phyloP scores from a whole-genome alignment of 345 rosid species.

The Melaleuca quinquenervia region DNA sequence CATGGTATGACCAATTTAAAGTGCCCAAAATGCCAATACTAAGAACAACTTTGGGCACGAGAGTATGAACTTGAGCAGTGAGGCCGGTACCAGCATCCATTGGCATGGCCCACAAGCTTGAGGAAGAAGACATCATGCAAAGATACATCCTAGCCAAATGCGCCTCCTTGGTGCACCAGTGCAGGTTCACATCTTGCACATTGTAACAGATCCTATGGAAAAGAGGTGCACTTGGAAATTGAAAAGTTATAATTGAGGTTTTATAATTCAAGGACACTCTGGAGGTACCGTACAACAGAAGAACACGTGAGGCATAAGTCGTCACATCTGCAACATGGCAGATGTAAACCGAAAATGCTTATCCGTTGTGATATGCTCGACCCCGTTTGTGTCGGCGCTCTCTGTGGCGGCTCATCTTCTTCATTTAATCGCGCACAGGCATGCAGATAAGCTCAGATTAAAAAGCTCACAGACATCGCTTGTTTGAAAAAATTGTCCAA shows the following conservation, averaged over 20 bases:
- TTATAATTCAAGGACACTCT: background rate
- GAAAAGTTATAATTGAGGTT: too few relatives aligned
- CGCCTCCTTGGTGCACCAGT: slow-evolving; percentile 73
- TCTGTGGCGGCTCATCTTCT: background rate
- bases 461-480: too few relatives aligned
- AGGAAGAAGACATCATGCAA: slow-evolving; percentile 62
- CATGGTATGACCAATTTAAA: too few relatives aligned
- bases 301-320: background rate
- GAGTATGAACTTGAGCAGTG: slow-evolving; percentile 63
- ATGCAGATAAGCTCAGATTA: too few relatives aligned
- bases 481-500: too few relatives aligned
- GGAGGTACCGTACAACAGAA: background rate
- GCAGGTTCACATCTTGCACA: slow-evolving; percentile 61
- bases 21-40: slow-evolving; percentile 26
- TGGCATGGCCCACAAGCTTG: slow-evolving; percentile 81
- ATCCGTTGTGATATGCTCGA: background rate
- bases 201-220: slow-evolving; percentile 61
- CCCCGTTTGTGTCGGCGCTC: background rate
- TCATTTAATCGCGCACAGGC: background rate
- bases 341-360: background rate
- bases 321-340: background rate
- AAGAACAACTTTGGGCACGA: slow-evolving; percentile 60
- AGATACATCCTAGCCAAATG: slow-evolving; percentile 68
- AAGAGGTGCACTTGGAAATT: background rate
- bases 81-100: slow-evolving; percentile 94